Evolutionary conservation across 1,284 basidiomycete genomes (phyloP).

Genomic region (Cutaneotrichosporon sp.): DNA sequence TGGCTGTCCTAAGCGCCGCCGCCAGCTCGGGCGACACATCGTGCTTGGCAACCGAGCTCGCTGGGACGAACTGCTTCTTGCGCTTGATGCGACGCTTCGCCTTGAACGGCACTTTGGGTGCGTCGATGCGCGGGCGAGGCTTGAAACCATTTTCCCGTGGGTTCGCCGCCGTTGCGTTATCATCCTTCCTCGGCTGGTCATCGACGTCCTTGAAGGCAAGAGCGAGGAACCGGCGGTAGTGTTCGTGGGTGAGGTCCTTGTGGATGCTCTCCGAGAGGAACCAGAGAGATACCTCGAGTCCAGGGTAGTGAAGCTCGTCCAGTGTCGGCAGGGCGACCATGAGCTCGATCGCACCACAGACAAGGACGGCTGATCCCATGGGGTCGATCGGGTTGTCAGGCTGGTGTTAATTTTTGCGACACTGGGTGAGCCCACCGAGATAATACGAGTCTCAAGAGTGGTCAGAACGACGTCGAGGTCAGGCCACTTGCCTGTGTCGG

Average conservation of each 20-base stretch:
- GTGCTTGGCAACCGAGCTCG: not conserved
- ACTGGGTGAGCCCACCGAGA: not conserved
- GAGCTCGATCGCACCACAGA: constrained; percentile 6
- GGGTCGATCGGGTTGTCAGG: constrained; percentile 6
- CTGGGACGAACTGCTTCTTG: not conserved
- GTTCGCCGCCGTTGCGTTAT: not conserved
- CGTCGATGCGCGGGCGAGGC: not conserved
- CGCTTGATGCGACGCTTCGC: constrained; percentile 6
- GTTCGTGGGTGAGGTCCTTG: not conserved
- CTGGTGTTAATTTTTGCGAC: not conserved
- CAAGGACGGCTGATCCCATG: not conserved
- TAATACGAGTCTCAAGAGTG: not conserved
- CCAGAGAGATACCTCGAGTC: not conserved
- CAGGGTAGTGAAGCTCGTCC: not conserved
- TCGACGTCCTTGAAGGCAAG: not conserved
- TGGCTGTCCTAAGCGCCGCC: not conserved
- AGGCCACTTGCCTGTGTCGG: not conserved
- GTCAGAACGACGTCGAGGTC: not conserved
- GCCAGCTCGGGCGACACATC: not conserved
- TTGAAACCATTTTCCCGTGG: not conserved
- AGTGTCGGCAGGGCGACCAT: not conserved
- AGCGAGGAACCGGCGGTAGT: not conserved
- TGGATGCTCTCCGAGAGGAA: not conserved
- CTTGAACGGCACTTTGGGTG: constrained; percentile 8
- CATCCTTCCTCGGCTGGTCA: not conserved